Conservation (phyloP, 2,329 filamentous ascomycete genomes). For the Mycosphaerelloides madeirae region DNA sequence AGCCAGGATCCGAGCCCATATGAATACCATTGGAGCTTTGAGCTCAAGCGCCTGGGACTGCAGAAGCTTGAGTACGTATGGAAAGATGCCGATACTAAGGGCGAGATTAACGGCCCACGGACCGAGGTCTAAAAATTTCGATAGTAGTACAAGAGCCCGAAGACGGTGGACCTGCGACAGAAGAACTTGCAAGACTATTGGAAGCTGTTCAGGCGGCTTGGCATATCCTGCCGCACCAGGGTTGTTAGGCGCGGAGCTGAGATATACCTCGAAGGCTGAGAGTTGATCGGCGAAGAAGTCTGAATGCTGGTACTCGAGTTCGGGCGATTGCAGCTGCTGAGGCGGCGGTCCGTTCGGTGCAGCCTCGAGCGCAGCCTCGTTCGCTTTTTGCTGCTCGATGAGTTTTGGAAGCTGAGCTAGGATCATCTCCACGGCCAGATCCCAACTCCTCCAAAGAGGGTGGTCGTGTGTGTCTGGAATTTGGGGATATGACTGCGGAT, state of each 20-base stretch:
- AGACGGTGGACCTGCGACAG: slow-evolving; percentile 93
- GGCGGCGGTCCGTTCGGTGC: slow-evolving; percentile 5
- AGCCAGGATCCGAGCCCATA: slow-evolving; percentile 93
- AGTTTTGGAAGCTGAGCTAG: slow-evolving; percentile 82
- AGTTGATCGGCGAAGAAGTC: slow-evolving; percentile 96
- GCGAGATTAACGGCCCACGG: slow-evolving; percentile 99
- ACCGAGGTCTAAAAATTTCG: slow-evolving; percentile 88
- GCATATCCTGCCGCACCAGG: slow-evolving; percentile 70
- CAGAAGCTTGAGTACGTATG: slow-evolving; percentile 93
- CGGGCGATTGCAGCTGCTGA: slow-evolving; percentile 18
- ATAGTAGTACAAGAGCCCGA: slow-evolving; percentile 82
- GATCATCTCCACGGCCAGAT: slow-evolving; percentile 92
- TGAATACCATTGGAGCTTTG: slow-evolving; percentile 99
- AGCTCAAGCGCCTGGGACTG: slow-evolving; percentile 92
- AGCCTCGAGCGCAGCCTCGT: slow-evolving; percentile 28
- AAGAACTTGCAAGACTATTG: slow-evolving; percentile 91
- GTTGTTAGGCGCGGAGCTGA: slow-evolving; percentile 87
- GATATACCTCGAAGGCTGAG: slow-evolving; percentile 93
- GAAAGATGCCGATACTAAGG: slow-evolving; percentile 95
- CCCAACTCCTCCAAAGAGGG: slow-evolving; percentile 95
- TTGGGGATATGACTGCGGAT: slow-evolving; percentile 84
- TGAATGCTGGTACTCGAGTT: slow-evolving; percentile 90
- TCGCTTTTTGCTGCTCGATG: slow-evolving; percentile 68
- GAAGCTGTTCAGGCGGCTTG: slow-evolving; percentile 74
- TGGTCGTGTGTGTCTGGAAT: slow-evolving; percentile 95